These are phyloP conservation scores for Saturnispora dispora DNA, from an alignment of 805 yeast genomes.

Conservation along the genomic window DNA sequence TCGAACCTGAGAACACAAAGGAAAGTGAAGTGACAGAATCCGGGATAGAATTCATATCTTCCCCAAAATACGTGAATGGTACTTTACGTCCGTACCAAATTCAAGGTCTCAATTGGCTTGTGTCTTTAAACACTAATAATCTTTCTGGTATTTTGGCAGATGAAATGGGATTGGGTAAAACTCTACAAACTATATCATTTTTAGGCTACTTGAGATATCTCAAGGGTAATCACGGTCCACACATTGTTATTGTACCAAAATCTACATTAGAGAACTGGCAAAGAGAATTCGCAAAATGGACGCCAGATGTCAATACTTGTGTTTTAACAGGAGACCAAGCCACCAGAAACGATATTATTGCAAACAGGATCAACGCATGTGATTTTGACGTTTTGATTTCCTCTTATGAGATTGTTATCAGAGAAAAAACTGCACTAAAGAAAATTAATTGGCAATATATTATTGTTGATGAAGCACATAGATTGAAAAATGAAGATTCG, in stretches of 20 bases:
- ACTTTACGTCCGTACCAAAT: constrained; percentile 81
- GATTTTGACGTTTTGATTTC: constrained; percentile 87
- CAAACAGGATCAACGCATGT: constrained; percentile 51
- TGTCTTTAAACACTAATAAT: constrained; percentile 77
- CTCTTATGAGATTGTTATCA: constrained; percentile 86
- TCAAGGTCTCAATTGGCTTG: constrained; percentile 93
- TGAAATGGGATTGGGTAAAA: constrained; percentile 97
- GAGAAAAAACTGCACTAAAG: constrained; percentile 74
- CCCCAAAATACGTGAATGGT: constrained; percentile 72
- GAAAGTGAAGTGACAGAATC: constrained; percentile 15
- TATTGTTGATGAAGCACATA: constrained; percentile 91
- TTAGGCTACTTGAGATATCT: constrained; percentile 78
- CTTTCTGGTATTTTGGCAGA: constrained; percentile 93
- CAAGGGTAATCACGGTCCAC: constrained; percentile 79
- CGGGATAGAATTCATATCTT: constrained; percentile 41
- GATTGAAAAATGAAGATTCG: constrained; percentile 91
- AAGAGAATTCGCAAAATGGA: constrained; percentile 91
- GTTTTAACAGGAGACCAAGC: constrained; percentile 89
- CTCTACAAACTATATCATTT: constrained; percentile 89
- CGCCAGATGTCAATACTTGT: constrained; percentile 82
- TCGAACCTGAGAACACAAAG: constrained; percentile 11
- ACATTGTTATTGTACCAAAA: constrained; percentile 86
- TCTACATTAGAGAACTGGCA: constrained; percentile 95
- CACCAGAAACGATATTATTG: constrained; percentile 54
- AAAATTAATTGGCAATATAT: constrained; percentile 90